Percentiles rank a stretch among this genome's conserved stretches.
phyloP scores from a whole-genome alignment of 768 basidiomycete genomes.

The Boletus edulis region DNA sequence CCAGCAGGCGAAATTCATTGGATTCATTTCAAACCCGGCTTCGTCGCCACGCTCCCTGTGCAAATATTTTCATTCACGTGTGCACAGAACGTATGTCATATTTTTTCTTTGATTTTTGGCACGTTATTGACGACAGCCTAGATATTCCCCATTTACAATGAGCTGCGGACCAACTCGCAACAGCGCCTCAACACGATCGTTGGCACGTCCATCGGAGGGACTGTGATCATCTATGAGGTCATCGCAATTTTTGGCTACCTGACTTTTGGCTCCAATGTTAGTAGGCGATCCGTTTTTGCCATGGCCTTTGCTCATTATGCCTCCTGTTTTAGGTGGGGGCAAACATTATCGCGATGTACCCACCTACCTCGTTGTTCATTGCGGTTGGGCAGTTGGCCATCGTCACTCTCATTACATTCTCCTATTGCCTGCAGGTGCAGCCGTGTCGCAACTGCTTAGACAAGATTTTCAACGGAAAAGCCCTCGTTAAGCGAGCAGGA shows the following conservation, averaged over 20 bases:
- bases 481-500: conserved; percentile 38
- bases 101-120: conserved; percentile 1
- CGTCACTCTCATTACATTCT: conserved; percentile 84
- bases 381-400: conserved; percentile 93
- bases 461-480: conserved; percentile 69
- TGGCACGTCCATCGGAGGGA: conserved; percentile 80
- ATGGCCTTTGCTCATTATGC: background rate
- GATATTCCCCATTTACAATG: conserved; percentile 95
- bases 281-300: conserved; percentile 13
- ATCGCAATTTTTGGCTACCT: conserved; percentile 89
- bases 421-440: conserved; percentile 92
- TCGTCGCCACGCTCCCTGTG: conserved; percentile 86
- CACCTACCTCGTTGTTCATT: conserved; percentile 86
- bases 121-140: conserved; percentile 30
- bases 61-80: conserved; percentile 94
- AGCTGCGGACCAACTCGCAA: conserved; percentile 80
- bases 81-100: conserved; percentile 75
- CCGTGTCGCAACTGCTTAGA: conserved; percentile 91
- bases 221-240: conserved; percentile 81
- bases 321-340: conserved; percentile 61
- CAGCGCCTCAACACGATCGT: conserved; percentile 85
- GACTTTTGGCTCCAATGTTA: conserved; percentile 85
- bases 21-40: conserved; percentile 72
- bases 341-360: conserved; percentile 96
- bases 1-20: conserved; percentile 65